Evolutionary conservation across 768 basidiomycete genomes (phyloP), one percentile per base, ranked within the genome.

Genomic region (Boletus reticulatus): DNA sequence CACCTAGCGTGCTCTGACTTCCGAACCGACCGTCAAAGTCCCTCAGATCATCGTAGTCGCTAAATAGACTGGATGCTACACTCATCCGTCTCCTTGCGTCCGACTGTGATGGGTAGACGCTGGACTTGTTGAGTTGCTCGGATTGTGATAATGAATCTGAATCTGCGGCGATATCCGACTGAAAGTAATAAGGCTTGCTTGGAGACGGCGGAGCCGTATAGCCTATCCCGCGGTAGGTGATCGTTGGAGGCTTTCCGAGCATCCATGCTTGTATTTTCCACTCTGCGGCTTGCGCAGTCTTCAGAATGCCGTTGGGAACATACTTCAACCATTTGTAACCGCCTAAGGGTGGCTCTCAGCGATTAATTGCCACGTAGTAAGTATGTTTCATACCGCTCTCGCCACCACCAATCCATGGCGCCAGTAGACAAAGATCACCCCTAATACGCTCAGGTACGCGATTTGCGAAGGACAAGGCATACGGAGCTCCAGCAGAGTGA

Each of bases 191-290:
- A 60, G 50, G 74, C 61, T 59, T 76, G 63, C 66, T 52, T 65
- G 74, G 47, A 64, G 75, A 61, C 9, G 71, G 65, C 17, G 72
- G 69, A 19, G 82, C 83, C 42, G 84, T 84, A 66, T 89, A 93
- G 19, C 90, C 93, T 65, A 97, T 94, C 31, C 92, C 93, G 63
- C 91, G 82, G 64, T 86, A 93, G 1, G 88, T 80, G 41, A 93
- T 78, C 2, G 87, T 85, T 11, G 94, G 95, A 17, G 93, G 92
- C 65, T 98, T 98, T 60, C 96, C 97, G 31, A 99, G 83, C 87
- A 92, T 92, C 92, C 95, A 98, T 0, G 92, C 90, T 66, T 97
- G 94, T 43, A 98, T 78, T 71, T 89, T 93, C 94, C 94, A 98
- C 67, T 99, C 96, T 0, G 96, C 96, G 5, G 94, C 92, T 70